Percentiles rank a stretch among this genome's conserved stretches.
phyloP scores from a whole-genome alignment of 805 yeast genomes.

The Kodamaea sagamina region DNA sequence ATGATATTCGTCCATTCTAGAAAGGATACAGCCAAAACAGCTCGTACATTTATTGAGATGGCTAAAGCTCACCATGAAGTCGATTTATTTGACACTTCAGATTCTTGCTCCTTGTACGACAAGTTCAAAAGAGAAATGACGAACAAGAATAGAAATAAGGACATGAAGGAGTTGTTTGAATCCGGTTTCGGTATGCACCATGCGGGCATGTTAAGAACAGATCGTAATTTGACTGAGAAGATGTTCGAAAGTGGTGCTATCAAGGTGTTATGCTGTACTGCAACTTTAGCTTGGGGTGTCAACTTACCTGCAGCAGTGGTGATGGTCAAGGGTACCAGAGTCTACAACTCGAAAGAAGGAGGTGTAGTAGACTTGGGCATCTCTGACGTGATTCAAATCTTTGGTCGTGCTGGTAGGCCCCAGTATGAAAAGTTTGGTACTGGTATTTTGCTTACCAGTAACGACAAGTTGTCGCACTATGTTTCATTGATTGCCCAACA shows the following conservation, averaged over 20 bases:
- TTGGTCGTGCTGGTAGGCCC: constrained; percentile 99
- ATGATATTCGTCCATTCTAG: constrained; percentile 97
- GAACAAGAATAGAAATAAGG: constrained; percentile 69
- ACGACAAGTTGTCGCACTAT: constrained; percentile 82
- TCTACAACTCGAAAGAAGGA: constrained; percentile 91
- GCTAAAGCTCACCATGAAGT: constrained; percentile 63
- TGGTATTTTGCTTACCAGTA: constrained; percentile 84
- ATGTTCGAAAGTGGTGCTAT: constrained; percentile 85
- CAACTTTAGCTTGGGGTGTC: constrained; percentile 99
- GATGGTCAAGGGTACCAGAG: constrained; percentile 93
- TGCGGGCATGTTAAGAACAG: constrained; percentile 94
- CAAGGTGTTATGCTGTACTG: constrained; percentile 90
- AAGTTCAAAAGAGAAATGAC: constrained; percentile 64
- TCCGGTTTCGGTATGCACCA: constrained; percentile 93
- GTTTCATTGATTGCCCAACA: constrained; percentile 89
- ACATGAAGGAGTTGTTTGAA: constrained; percentile 74
- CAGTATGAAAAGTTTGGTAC: constrained; percentile 92
- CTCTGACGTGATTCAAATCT: constrained; percentile 94
- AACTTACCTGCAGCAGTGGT: constrained; percentile 98
- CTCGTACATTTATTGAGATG: constrained; percentile 66
- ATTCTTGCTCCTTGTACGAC: constrained; percentile 38
- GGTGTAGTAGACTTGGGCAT: constrained; percentile 93
- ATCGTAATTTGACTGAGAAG: constrained; percentile 84
- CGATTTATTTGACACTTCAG: constrained; percentile 58
- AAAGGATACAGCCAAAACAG: constrained; percentile 86